phyloP scores from a whole-genome alignment of 345 rosid species.

The Eucalyptus polybractea region DNA sequence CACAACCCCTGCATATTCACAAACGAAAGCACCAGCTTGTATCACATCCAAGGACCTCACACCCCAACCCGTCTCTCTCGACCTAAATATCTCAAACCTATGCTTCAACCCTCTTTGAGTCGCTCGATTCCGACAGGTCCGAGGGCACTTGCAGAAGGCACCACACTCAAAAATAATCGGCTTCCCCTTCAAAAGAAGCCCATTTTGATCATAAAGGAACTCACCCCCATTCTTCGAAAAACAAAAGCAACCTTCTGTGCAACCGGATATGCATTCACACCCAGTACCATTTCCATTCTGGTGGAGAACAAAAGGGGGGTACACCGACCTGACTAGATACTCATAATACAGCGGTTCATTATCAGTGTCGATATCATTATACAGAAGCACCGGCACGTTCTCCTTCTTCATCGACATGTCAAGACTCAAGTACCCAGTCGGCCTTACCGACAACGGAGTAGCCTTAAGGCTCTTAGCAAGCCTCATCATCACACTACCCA shows the following conservation, averaged over 20 bases:
- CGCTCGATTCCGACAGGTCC: slow-evolving; percentile 65
- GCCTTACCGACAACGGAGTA: slow-evolving; percentile 49
- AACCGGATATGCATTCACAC: slow-evolving; percentile 57
- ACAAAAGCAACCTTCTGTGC: slow-evolving; percentile 63
- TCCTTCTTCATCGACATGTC: slow-evolving; percentile 64
- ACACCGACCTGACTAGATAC: slow-evolving; percentile 50
- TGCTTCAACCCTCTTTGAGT: slow-evolving; percentile 60
- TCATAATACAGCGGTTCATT: slow-evolving; percentile 80
- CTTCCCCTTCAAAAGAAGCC: slow-evolving; percentile 60
- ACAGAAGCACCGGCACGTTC: slow-evolving; percentile 51
- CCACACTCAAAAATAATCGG: slow-evolving; percentile 82
- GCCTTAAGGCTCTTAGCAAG: slow-evolving; percentile 48
- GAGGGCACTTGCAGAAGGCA: slow-evolving; percentile 59
- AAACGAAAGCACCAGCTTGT: slow-evolving; percentile 78
- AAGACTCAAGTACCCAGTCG: slow-evolving; percentile 58
- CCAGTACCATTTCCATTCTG: slow-evolving; percentile 34
- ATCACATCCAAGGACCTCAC: slow-evolving; percentile 85
- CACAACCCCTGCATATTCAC: slow-evolving; percentile 83
- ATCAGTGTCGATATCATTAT: slow-evolving; percentile 66
- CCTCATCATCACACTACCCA: slow-evolving; percentile 70
- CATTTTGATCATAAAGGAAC: slow-evolving; percentile 60
- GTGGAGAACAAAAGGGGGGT: slow-evolving; percentile 34
- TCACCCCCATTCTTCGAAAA: slow-evolving; percentile 68
- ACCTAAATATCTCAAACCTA: slow-evolving; percentile 80
- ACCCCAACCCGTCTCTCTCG: slow-evolving; percentile 88